Percentiles rank a stretch among this genome's conserved stretches.
Conservation (phyloP, 148 eudicot genomes). For the Diospyros lotus region DNA sequence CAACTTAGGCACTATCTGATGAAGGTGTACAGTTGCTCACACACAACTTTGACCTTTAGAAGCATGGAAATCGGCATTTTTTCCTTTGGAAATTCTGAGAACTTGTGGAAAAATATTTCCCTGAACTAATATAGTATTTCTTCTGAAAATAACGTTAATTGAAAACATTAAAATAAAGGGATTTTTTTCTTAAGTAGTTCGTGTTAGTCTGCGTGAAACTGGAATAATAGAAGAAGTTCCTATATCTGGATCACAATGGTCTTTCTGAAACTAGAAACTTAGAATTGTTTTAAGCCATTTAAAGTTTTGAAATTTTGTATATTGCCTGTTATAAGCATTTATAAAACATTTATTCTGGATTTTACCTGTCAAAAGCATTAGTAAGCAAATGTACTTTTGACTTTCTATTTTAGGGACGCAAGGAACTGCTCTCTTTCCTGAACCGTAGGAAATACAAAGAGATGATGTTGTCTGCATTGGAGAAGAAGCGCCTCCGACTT, state of each 20-base stretch:
- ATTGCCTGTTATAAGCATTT: background rate
- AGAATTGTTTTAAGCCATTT: background rate
- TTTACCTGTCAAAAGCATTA: background rate
- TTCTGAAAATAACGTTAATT: background rate
- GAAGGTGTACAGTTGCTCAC: background rate
- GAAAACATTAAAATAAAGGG: background rate
- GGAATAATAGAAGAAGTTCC: background rate
- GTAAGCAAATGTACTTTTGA: background rate
- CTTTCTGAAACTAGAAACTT: background rate
- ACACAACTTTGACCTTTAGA: background rate
- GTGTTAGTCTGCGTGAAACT: background rate
- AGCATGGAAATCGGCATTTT: background rate
- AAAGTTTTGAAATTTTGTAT: background rate
- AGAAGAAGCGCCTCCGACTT: constrained; percentile 68
- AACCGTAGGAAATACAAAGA: constrained; percentile 90
- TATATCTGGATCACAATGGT: background rate
- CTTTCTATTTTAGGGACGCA: constrained; percentile 60
- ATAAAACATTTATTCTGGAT: too few relatives aligned
- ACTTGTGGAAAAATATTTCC: too few relatives aligned
- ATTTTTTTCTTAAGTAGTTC: background rate
- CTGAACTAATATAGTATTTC: too few relatives aligned
- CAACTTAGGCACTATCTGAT: background rate
- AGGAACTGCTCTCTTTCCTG: constrained; percentile 76
- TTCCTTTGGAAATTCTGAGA: background rate
- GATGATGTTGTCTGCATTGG: constrained; percentile 83